Evolutionary conservation across 2,329 filamentous ascomycete species (phyloP), one percentile per base, ranked within the genome.

Genomic region (Periconia sp.): DNA sequence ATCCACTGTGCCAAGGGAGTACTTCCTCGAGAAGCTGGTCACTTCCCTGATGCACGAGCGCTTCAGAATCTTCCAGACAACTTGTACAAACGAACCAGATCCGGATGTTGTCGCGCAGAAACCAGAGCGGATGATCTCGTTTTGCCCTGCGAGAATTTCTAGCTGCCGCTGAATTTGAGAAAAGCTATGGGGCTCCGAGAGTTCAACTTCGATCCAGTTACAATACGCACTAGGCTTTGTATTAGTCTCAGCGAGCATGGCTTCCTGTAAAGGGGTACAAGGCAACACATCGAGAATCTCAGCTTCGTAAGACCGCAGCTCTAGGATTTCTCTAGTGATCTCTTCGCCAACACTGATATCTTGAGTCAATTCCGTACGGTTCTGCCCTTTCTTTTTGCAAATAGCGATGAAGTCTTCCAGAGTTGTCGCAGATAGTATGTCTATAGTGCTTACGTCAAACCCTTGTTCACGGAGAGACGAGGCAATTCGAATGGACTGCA

Each of bases 181-280:
- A 25, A 57, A 61, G 1, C 47, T 53, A 0, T 72, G 59, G 0
- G 57, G 48, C 0, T 64, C 31, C 1, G 76, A 63, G 9, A 88
- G 70, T n/a, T 81, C 73, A 1, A 95, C 64, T 54, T 87, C 80
- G 9, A 94, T 73, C 74, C 85, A 85, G 56, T 96, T 96, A 70
- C 86, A 88, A 62, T 96, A 96, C 6, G 85, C 78, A 33, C 69
- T 71, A 2, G 75, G 51, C 46, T 85, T 75, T 13, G 73, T 75
- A 3, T 77, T 68, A 1, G 89, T 92, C 70, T 95, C 89, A 0
- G 82, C 77, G 12, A 96, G 76, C 89, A 96, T 95, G 2, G 89
- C 85, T 13, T 79, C 73, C 57, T 96, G 92, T 8, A 94, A 75
- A 11, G 84, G 79, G 4, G 85, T 92, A 63, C 89, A 94, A 4